Conservation (phyloP, 1,284 basidiomycete species). For the Trametes hirsuta region DNA sequence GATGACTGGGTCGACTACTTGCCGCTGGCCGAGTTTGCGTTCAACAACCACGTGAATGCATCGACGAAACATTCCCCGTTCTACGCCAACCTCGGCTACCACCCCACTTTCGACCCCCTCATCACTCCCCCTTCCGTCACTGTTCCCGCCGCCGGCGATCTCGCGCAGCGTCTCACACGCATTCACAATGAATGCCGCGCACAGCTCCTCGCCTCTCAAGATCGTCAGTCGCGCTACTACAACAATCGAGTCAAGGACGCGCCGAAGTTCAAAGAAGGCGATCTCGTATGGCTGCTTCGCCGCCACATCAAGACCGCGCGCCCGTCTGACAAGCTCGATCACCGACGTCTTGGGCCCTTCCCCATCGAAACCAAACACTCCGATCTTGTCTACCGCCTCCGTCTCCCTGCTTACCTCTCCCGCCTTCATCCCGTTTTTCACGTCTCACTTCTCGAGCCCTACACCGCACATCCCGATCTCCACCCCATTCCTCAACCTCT, state of each 20-base stretch:
- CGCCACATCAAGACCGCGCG: slow-evolving; percentile 41
- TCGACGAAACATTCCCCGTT: slow-evolving; percentile 46
- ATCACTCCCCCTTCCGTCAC: slow-evolving; percentile 25
- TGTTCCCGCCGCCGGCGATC: slow-evolving; percentile 8
- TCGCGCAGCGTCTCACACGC: slow-evolving; percentile 22
- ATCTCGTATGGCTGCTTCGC: slow-evolving; percentile 40
- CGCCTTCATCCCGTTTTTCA: slow-evolving; percentile 45
- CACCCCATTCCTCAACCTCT: slow-evolving; percentile 25
- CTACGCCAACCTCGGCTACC: slow-evolving; percentile 40
- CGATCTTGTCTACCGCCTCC: slow-evolving; percentile 33
- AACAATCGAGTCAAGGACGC: slow-evolving; percentile 27
- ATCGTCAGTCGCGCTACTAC: slow-evolving; percentile 30
- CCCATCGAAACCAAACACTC: slow-evolving; percentile 28
- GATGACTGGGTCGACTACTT: slow-evolving; percentile 48
- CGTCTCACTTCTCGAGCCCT: slow-evolving; percentile 42
- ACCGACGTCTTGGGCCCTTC: slow-evolving; percentile 42
- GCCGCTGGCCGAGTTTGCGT: slow-evolving; percentile 47
- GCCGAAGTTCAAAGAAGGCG: slow-evolving; percentile 36
- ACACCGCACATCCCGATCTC: slow-evolving; percentile 30
- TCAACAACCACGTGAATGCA: slow-evolving; percentile 44
- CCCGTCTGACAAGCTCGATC: slow-evolving; percentile 43
- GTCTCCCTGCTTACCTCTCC: slow-evolving; percentile 37
- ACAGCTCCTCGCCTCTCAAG: slow-evolving; percentile 34
- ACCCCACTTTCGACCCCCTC: slow-evolving; percentile 32
- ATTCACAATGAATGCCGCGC: slow-evolving; percentile 33